These are phyloP conservation scores for Begonia peltatifolia DNA, from an alignment of 306 rosid genomes.

Conservation along the genomic window DNA sequence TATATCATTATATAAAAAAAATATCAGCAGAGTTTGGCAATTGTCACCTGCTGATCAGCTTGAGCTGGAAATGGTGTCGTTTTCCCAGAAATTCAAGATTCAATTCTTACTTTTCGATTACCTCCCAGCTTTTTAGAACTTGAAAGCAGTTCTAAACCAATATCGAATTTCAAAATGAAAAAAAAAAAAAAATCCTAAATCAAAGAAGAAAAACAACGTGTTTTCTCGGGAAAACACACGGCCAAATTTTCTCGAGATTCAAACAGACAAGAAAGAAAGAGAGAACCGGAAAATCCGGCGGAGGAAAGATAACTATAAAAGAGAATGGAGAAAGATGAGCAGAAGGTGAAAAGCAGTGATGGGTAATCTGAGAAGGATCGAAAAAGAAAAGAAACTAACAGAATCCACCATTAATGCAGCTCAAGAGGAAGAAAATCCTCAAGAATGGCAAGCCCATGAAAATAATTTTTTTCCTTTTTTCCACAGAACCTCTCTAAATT, in stretches of 20 bases:
- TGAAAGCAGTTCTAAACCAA: background rate
- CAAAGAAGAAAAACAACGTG: background rate
- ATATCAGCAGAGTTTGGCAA: too few species aligned
- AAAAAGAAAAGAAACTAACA: constrained; percentile 12
- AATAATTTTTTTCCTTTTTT: background rate
- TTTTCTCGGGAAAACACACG: background rate
- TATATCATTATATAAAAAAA: too few species aligned
- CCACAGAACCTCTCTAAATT: too few species aligned
- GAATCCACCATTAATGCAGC: constrained; percentile 33
- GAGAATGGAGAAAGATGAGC: constrained; percentile 80
- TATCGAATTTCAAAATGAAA: background rate
- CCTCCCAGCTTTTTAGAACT: background rate
- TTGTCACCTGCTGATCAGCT: too few species aligned
- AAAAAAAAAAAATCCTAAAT: background rate
- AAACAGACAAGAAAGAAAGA: background rate
- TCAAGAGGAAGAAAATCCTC: constrained; percentile 1
- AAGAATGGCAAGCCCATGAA: background rate
- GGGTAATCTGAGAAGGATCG: constrained; percentile 49
- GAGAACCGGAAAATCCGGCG: constrained; percentile 15
- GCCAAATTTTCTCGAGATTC: constrained; percentile 1
- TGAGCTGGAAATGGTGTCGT: background rate
- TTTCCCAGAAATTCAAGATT: background rate
- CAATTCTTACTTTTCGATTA: background rate
- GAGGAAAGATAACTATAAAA: constrained; percentile 31
- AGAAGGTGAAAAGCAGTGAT: constrained; percentile 70